Base-by-base conservation (phyloP, 148 eudicot genomes). In the Pouteria glomerata region DNA sequence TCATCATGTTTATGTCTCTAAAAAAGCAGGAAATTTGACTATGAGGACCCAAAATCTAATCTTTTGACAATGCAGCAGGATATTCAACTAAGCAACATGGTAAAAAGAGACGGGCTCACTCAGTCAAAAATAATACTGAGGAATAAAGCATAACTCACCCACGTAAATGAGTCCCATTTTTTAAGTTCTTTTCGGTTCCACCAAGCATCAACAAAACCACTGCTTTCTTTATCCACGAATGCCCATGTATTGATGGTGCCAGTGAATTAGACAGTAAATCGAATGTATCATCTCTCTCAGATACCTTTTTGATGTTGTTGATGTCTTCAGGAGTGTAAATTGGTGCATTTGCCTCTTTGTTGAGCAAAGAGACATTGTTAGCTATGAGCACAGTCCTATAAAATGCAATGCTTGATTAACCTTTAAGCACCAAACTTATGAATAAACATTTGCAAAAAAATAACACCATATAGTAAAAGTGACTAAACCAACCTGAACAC, bases 1-100 rank as follows among this genome's bases (percentile, higher is more conserved):
- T 96, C 99, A 96, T 96, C 99, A 96, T 92, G 85, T 96, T 96
- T 77, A 96, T 96, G 78, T 96, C 99, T 57, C 99, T 96, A 71
- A 27, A 65, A 47, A 77, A 56, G 27, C 53, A 66, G 55, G 39
- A 68, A 23, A 72, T 30, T 57, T 1, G 57, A 45, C 23, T n/a
- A 35, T 47, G 2, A 64, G 3, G 31, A 50, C 65, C 58, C 55
- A 58, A 71, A 69, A 21, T 62, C 24, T 12, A 34, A 61, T 69
- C 23, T 29, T 31, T 33, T 21, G 44, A 52, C 59, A 53, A 72
- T 42, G 27, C 57, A 58, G 27, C 50, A 50, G 51, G 30, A 73
- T 30, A 8, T 42, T 72, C 44, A 57, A 24, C 12, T 15, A 29
- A 42, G 56, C 12, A 61, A 48, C 33, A n/a, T 12, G n/a, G 27